A percentile compares a stretch with the other conserved stretches of the same genome.
phyloP scores from a whole-genome alignment of 2,329 filamentous ascomycete genomes.

The Paracoccidioides brasiliensis region DNA sequence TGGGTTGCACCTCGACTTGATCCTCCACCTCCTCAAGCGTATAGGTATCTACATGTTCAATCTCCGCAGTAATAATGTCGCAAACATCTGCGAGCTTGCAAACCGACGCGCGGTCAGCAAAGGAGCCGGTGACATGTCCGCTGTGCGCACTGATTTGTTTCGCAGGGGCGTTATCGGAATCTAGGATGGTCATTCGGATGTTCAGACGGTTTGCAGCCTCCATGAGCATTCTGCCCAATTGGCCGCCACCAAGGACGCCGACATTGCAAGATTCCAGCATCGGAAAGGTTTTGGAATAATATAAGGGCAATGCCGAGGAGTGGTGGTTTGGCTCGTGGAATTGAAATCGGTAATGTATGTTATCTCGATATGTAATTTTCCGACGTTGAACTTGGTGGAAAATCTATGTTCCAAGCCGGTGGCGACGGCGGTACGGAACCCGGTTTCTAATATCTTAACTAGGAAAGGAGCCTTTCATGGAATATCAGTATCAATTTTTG shows the following conservation, averaged over 20 bases:
- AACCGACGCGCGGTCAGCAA: constrained; percentile 70
- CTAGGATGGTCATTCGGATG: constrained; percentile 65
- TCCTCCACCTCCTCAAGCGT: constrained; percentile 69
- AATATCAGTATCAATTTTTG: too few species aligned
- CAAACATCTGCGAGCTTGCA: constrained; percentile 61
- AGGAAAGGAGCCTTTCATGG: too few species aligned
- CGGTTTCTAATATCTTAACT: neutral
- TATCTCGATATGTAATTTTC: neutral
- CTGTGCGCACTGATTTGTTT: constrained; percentile 71
- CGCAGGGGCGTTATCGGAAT: constrained; percentile 62
- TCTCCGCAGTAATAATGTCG: constrained; percentile 82
- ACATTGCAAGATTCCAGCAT: constrained; percentile 16
- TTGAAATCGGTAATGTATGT: neutral
- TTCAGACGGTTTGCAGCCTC: constrained; percentile 73
- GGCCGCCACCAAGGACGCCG: constrained; percentile 50
- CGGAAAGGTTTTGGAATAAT: neutral
- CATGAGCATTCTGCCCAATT: constrained; percentile 85
- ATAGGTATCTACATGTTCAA: constrained; percentile 87
- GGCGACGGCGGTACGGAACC: neutral
- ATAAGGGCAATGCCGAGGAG: neutral
- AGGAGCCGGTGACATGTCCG: constrained; percentile 70
- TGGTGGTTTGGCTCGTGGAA: neutral
- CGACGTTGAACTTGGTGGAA: neutral
- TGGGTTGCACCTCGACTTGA: constrained; percentile 58
- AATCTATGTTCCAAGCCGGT: neutral